Base-by-base conservation (phyloP, 2,329 filamentous ascomycete species). In the Helminthosporium solani region DNA sequence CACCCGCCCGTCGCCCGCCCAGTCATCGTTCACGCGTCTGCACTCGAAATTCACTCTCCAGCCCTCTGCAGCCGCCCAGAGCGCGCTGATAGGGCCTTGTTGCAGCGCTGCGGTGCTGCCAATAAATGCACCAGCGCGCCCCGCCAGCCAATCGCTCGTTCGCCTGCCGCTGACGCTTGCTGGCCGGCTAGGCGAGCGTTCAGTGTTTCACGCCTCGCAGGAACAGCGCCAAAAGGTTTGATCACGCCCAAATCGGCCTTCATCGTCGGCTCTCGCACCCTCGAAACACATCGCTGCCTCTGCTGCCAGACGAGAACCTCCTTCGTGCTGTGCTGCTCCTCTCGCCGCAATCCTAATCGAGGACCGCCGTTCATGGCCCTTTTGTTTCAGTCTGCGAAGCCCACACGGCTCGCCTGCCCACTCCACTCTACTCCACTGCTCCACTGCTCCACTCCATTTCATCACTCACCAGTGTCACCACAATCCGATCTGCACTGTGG, bases 201-300 rank as follows among this genome's bases (percentile, higher is more conserved):
- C 48, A 56, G 49, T 61, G 63, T 64, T 65, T 66, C 64, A 67
- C 53, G 46, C 53, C 43, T 19, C 11, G 14, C 36, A 34, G 34
- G 28, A 16, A 14, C 20, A 40, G 46, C 50, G 44, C 48, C 53
- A 42, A 45, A 51, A 47, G 36, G 64, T 67, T 63, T 65, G 63
- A 64, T 47, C 54, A 47, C 55, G 52, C 60, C 53, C 53, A 46
- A 63, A 60, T 41, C 49, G 52, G 48, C 35, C 40, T 45, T 44
- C 50, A 43, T 42, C 45, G 49, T 45, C 44, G 41, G 19, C 38
- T n/a, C n/a, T n/a, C n/a, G n/a, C n/a, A 20, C 42, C 44, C 44
- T 43, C 34, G 44, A 46, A 49, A 50, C 47, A 42, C 31, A 20
- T 14, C 34, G 21, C n/a, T n/a, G n/a, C n/a, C n/a, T n/a, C n/a